phyloP scores from a whole-genome alignment of 139 green algal species.

The Pseudopediastrum boryanum region DNA sequence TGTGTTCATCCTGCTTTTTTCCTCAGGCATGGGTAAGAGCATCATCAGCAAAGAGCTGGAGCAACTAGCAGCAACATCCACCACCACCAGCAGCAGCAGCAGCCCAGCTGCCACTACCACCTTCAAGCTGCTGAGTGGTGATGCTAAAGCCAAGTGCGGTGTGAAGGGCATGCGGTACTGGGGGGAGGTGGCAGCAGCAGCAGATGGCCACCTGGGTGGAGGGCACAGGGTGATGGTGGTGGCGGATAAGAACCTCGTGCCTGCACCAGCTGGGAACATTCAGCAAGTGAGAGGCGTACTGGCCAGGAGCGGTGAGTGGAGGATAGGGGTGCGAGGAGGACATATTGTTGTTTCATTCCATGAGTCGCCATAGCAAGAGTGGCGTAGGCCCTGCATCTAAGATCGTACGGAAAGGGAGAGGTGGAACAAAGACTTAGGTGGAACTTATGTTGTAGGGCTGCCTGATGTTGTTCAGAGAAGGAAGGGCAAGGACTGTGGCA shows the following conservation, averaged over 20 bases:
- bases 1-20: too few relatives aligned
- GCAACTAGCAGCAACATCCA: background rate
- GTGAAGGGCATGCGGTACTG: conserved; percentile 43
- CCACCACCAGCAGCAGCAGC: background rate
- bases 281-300: conserved; percentile 33
- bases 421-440: too few relatives aligned
- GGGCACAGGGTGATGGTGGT: conserved; percentile 45
- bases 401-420: too few relatives aligned
- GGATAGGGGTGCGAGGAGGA: too few relatives aligned
- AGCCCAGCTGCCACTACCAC: background rate
- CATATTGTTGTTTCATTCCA: too few relatives aligned
- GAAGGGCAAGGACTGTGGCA: too few relatives aligned
- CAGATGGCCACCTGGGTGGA: conserved; percentile 34
- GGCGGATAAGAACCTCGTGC: conserved; percentile 66
- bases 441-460: background rate
- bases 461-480: background rate
- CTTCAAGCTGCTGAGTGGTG: conserved; percentile 34
- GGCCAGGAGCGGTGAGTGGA: conserved; percentile 16
- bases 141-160: conserved; percentile 29
- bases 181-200: conserved; percentile 43
- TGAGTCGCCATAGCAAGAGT: too few relatives aligned
- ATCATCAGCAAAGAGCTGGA: background rate
- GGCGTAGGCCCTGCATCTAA: too few relatives aligned
- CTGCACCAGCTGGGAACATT: conserved; percentile 45
- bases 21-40: conserved; percentile 12